phyloP scores from a whole-genome alignment of 2,329 filamentous ascomycete genomes.

The Aspergillus tamarii region DNA sequence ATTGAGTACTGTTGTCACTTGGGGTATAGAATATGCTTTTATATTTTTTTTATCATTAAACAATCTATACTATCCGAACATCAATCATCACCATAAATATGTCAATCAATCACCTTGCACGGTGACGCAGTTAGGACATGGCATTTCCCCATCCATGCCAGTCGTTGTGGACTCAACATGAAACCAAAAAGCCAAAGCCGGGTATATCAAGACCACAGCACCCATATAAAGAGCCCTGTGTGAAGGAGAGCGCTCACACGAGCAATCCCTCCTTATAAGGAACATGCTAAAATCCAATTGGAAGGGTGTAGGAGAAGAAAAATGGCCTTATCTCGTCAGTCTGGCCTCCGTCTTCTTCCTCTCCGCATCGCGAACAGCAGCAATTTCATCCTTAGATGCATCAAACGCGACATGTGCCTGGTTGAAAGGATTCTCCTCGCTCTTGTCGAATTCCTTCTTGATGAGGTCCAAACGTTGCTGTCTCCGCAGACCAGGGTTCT shows the following conservation, averaged over 20 bases:
- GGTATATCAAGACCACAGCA: conserved; percentile 12
- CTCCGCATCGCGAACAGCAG: conserved; percentile 66
- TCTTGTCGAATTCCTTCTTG: conserved; percentile 91
- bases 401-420: conserved; percentile 78
- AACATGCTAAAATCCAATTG: conserved; percentile 4
- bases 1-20: background rate
- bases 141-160: background rate
- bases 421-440: conserved; percentile 94
- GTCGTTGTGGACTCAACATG: background rate
- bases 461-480: conserved; percentile 85
- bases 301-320: background rate
- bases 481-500: conserved; percentile 76
- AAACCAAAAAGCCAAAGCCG: conserved; percentile 1
- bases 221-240: background rate
- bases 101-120: background rate
- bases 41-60: background rate
- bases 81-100: background rate
- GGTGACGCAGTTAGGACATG: background rate
- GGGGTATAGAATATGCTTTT: conserved; percentile 2
- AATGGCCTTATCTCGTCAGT: conserved; percentile 46
- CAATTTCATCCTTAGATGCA: conserved; percentile 75
- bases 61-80: background rate
- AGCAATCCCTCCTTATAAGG: background rate
- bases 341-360: conserved; percentile 74
- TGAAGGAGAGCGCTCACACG: background rate